phyloP scores from a whole-genome alignment of 176 grass and related monocot genomes.

The Neostapfia colusana region DNA sequence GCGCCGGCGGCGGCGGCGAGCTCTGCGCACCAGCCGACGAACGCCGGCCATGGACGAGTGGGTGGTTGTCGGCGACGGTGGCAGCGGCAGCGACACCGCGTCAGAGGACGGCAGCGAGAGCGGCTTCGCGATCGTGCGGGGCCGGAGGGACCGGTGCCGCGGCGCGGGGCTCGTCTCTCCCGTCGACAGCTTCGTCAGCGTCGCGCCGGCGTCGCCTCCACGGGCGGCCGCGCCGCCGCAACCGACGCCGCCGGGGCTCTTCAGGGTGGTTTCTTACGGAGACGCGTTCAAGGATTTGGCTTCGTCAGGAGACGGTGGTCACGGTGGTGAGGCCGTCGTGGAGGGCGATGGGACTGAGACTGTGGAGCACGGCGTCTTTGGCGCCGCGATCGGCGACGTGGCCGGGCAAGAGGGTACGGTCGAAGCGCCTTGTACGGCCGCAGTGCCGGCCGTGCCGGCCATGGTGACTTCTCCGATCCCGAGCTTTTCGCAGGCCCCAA shows the following conservation, averaged over 20 bases:
- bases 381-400: not conserved
- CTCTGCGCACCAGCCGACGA: not conserved
- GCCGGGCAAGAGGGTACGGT: not conserved
- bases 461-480: too few relatives aligned
- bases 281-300: not conserved
- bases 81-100: not conserved
- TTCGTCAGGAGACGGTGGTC: not conserved
- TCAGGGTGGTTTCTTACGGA: not conserved
- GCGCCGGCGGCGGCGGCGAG: too few relatives aligned
- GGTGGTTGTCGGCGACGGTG: conserved; percentile 13
- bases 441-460: too few relatives aligned
- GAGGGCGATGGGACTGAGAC: not conserved
- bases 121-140: conserved; percentile 8
- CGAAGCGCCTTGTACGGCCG: too few relatives aligned
- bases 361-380: not conserved
- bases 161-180: not conserved
- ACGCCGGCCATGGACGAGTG: not conserved
- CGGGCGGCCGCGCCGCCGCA: not conserved
- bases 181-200: not conserved
- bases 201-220: not conserved
- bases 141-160: not conserved
- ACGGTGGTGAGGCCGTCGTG: not conserved
- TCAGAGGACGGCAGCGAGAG: conserved; percentile 9
- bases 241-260: not conserved
- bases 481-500: too few relatives aligned